These are phyloP conservation scores for Orbilia brochopaga DNA, from an alignment of 2,329 filamentous ascomycete species.

Conservation along the genomic window DNA sequence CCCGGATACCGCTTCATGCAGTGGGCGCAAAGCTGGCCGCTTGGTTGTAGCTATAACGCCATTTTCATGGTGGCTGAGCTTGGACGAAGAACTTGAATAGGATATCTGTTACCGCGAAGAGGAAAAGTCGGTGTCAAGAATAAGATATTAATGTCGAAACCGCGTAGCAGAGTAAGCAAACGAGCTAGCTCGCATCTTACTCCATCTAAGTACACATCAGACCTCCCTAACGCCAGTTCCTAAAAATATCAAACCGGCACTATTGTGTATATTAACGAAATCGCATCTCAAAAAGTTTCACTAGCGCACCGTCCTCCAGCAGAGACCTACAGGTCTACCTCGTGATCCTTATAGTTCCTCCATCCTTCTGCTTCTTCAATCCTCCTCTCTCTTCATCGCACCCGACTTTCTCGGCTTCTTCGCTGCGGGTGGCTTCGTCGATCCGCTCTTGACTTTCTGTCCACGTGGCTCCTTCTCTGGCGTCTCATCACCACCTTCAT, in stretches of 20 bases:
- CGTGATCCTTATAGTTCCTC: no score
- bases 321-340: neutral
- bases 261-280: neutral
- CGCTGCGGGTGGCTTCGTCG: conserved; percentile 39
- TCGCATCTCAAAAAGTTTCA: neutral
- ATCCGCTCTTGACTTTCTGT: conserved; percentile 29
- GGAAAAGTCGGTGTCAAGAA: no score
- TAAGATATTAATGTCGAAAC: neutral
- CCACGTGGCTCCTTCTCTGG: conserved; percentile 32
- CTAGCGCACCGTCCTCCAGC: neutral
- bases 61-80: no score
- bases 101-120: neutral
- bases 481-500: conserved; percentile 43
- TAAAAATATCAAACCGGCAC: neutral
- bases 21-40: no score
- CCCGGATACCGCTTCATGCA: no score
- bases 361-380: conserved; percentile 27
- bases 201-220: neutral
- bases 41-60: no score
- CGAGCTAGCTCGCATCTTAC: neutral
- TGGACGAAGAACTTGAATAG: no score
- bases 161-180: neutral
- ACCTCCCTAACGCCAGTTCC: conserved; percentile 1
- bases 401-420: conserved; percentile 48
- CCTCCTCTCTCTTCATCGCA: conserved; percentile 32